These are phyloP conservation scores for Trichosporon inkin DNA, from an alignment of 1,284 basidiomycete species.

Conservation along the genomic window DNA sequence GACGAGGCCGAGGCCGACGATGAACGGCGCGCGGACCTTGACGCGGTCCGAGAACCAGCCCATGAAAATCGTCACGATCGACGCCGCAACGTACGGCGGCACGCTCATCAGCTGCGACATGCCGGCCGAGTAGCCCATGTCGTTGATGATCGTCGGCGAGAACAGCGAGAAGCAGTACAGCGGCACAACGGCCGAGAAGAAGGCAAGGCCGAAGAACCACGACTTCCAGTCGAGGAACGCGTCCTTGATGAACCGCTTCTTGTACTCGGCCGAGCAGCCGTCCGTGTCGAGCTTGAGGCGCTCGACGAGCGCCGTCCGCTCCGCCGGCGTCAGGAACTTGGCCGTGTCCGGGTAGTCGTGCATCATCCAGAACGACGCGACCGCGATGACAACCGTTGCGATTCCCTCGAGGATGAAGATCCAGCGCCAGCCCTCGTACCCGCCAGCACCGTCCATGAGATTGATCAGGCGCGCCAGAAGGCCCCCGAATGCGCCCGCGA, in stretches of 20 bases:
- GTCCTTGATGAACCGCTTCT: conserved; percentile 29
- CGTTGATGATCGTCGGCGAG: conserved; percentile 38
- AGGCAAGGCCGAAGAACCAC: conserved; percentile 33
- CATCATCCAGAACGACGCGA: conserved; percentile 67
- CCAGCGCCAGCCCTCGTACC: conserved; percentile 54
- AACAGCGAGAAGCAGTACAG: conserved; percentile 62
- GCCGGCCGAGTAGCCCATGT: conserved; percentile 61
- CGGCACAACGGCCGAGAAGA: conserved; percentile 53
- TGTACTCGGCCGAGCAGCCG: conserved; percentile 33
- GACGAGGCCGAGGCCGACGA: conserved; percentile 42
- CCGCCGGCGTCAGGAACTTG: conserved; percentile 66
- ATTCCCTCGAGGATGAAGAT: conserved; percentile 75
- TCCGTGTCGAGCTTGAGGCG: conserved; percentile 34
- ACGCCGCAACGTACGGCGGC: conserved; percentile 36
- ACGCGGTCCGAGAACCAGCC: conserved; percentile 42
- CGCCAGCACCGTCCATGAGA: conserved; percentile 47
- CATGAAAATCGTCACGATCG: conserved; percentile 37
- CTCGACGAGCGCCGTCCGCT: conserved; percentile 50
- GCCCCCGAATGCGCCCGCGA: conserved; percentile 49
- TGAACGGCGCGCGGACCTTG: conserved; percentile 39
- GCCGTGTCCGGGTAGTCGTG: conserved; percentile 77
- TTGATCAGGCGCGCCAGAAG: conserved; percentile 46
- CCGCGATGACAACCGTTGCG: conserved; percentile 62
- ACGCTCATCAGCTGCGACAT: conserved; percentile 59
- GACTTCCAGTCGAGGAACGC: conserved; percentile 39